Evolutionary conservation across 2,329 filamentous ascomycete species (phyloP).

Genomic region (Colletotrichum noveboracense): DNA sequence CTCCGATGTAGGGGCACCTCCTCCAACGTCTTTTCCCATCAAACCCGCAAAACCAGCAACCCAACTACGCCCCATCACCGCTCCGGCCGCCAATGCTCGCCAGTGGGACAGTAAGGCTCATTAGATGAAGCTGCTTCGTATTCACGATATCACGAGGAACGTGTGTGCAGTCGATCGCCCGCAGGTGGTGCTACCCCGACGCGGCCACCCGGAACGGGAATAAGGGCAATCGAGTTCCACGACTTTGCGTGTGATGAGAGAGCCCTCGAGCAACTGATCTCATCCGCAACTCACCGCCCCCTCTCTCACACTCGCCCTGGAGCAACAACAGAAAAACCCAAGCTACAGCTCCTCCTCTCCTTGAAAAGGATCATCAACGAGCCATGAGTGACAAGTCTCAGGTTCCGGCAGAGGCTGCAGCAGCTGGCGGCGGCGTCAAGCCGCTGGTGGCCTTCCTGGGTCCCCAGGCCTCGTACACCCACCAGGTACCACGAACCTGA

Average conservation of each 20-base stretch:
- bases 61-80: background rate
- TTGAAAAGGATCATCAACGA: background rate
- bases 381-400: slow-evolving; percentile 13
- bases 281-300: background rate
- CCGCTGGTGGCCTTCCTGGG: slow-evolving; percentile 55
- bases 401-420: background rate
- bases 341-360: background rate
- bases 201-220: slow-evolving; percentile 10
- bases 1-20: background rate
- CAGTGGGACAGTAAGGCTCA: background rate
- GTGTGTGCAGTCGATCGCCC: background rate
- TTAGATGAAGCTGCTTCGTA: slow-evolving; percentile 1
- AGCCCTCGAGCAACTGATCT: background rate
- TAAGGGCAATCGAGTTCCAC: slow-evolving; percentile 5
- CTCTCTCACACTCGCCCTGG: background rate
- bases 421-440: background rate
- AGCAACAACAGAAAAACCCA: background rate
- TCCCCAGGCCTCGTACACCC: slow-evolving; percentile 54
- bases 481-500: slow-evolving; percentile 45
- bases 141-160: background rate
- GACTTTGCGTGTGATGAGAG: background rate
- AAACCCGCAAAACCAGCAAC: background rate
- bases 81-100: background rate
- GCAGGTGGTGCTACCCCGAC: slow-evolving; percentile 8
- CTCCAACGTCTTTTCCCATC: background rate